These are phyloP conservation scores for Peltaster fructicola DNA, from an alignment of 2,329 filamentous ascomycete genomes.

Conservation along the genomic window DNA sequence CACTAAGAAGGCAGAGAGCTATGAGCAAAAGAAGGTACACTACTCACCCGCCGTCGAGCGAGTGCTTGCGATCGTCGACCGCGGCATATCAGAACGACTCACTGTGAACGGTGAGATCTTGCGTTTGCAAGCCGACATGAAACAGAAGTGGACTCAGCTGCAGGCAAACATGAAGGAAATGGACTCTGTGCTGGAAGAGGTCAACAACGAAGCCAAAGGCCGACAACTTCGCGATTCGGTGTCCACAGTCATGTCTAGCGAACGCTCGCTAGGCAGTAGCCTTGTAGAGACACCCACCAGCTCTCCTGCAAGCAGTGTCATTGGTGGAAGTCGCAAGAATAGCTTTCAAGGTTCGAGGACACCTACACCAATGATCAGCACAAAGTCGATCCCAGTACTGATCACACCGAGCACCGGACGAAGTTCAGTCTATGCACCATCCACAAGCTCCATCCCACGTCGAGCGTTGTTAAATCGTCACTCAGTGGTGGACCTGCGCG, in stretches of 20 bases:
- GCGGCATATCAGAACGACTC: conserved; percentile 84
- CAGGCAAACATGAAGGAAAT: conserved; percentile 62
- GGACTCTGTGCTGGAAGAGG: conserved; percentile 57
- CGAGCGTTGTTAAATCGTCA: conserved; percentile 3
- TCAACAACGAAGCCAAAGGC: conserved; percentile 36
- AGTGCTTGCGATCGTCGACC: conserved; percentile 81
- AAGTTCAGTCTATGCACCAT: conserved; percentile 1
- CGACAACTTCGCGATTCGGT: conserved; percentile 81
- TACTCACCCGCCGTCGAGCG: conserved; percentile 87
- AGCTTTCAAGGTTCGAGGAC: conserved; percentile 29
- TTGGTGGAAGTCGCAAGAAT: conserved; percentile 33
- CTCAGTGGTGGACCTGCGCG: conserved; percentile 2
- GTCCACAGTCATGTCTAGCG: conserved; percentile 76
- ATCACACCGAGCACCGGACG: conserved; percentile 1
- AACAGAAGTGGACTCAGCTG: conserved; percentile 60
- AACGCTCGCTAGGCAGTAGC: conserved; percentile 54
- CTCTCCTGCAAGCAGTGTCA: conserved; percentile 49
- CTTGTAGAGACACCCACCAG: conserved; percentile 42
- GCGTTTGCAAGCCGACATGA: conserved; percentile 68
- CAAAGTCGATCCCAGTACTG: conserved; percentile 7
- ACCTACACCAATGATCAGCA: conserved; percentile 18
- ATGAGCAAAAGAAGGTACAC: conserved; percentile 86
- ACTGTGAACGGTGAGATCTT: conserved; percentile 94
- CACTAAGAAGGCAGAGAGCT: conserved; percentile 74
- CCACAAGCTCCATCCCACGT: conserved; percentile 3